Base-by-base conservation (phyloP, 1,139 yeast genomes). In the Meyerozyma guilliermondii region DNA sequence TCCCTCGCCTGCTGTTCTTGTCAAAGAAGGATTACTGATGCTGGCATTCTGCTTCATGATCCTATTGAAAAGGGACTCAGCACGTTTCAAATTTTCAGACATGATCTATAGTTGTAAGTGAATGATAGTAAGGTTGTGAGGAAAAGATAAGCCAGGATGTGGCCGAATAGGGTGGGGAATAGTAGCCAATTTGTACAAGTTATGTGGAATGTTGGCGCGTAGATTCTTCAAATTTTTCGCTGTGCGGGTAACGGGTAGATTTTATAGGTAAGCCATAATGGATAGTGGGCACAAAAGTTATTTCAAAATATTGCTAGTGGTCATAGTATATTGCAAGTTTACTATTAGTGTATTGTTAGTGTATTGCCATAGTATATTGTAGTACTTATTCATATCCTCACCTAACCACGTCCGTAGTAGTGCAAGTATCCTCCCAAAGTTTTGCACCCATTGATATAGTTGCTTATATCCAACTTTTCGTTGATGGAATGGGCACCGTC, bases 401-500 rank as follows among this genome's bases (percentile, higher is more conserved):
- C 7, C 40, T 53, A 60, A 24, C 61, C 49, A 55, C 62, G 67
- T 39, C 87, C 86, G 55, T 84, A 83, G 70, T 85, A 91, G 68
- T 91, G 97, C 62, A 92, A 76, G 68, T 88, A 92, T 18, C 97
- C 96, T 51, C 95, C 87, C 66, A 92, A 78, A 23, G 96, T 85
- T 75, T 94, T 94, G 59, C 87, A 83, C 49, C 99, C 99, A 60
- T 87, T 86, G 54, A 92, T 82, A 67, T 87, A 94, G 74, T 94
- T 94, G 52, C 86, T 70, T 42, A 88, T 72, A 62, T 94, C 86
- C 59, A 94, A 71, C 73, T 94, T 94, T 68, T 94, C 99, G 61
- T 92, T 92, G 58, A 92, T 88, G 24, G 97, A 88, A 65, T 94
- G 99, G 41, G 99, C 98, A 54, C 98, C 98, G 58, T 94, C 99